Base-by-base conservation (phyloP, 1,139 yeast genomes). In the Blastobotrys raffinosifermentans region DNA sequence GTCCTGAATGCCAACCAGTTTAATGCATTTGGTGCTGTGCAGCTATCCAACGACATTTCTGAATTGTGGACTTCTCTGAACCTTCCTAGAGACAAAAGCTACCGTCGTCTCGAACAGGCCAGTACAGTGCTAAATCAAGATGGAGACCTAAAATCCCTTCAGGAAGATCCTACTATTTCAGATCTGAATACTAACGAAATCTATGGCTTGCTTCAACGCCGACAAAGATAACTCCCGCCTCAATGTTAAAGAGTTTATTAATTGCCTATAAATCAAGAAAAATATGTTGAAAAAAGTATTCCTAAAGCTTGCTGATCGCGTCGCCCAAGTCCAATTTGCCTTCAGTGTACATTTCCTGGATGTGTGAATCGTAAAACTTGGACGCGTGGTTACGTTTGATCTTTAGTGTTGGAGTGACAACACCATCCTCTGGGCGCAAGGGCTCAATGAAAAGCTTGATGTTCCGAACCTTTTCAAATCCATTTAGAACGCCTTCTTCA, bases 1-100 rank as follows among this genome's bases (percentile, higher is more conserved):
- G 69, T 82, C 34, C 64, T 82, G 33, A 76, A 80, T 44, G 73
- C 78, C 35, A 81, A 81, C 54, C 72, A 67, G 45, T 86, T 86
- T 58, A 72, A 70, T 31, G 46, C 51, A 10, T 34, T 46, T 1
- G 94, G 94, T 0, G 70, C 77, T 1, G 48, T 50, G 5, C 89
- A 81, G 51, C 63, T 86, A 16, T 54, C 62, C 4, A 47, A 56
- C 3, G 94, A 85, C 55, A 63, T 80, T 26, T 55, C 60, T 1
- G 67, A 67, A 26, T 44, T 81, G n/a, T 65, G 69, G 47, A 51
- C 57, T 2, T 27, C 38, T 5, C 39, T 50, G 20, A 32, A 55
- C 42, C 34, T 68, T 47, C 50, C 54, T 32, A 22, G 57, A 49
- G 39, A 54, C 53, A 15, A 62, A 44, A 44, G 44, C 10, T 17